These are phyloP conservation scores for Cicer judaicum DNA, from an alignment of 306 rosid species.

Conservation along the genomic window DNA sequence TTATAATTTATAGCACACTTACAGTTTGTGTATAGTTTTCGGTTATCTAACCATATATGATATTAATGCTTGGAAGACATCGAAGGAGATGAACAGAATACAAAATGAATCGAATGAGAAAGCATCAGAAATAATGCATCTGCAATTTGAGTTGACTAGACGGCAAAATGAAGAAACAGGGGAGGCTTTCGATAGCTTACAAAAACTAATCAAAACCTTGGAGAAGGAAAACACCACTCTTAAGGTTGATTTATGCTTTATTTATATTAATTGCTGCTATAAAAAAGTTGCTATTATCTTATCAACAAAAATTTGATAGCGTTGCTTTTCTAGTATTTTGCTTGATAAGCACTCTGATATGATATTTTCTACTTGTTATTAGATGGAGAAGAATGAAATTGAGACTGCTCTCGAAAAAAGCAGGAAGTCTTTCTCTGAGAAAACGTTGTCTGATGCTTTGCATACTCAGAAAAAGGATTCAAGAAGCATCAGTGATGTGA, in stretches of 20 bases:
- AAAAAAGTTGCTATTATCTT: background rate
- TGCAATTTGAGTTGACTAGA: conserved; percentile 71
- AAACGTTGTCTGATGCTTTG: conserved; percentile 50
- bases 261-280: conserved; percentile 17
- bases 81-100: conserved; percentile 58
- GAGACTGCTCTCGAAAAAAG: conserved; percentile 60
- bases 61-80: conserved; percentile 57
- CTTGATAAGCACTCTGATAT: conserved; percentile 33
- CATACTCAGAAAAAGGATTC: conserved; percentile 53
- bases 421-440: conserved; percentile 49
- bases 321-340: conserved; percentile 15
- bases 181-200: conserved; percentile 55
- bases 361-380: conserved; percentile 40
- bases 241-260: conserved; percentile 62
- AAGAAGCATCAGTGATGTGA: conserved; percentile 61
- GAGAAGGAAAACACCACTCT: conserved; percentile 75
- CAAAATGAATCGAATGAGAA: conserved; percentile 67
- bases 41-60: conserved; percentile 43
- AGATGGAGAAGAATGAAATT: conserved; percentile 77
- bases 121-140: conserved; percentile 57
- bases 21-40: conserved; percentile 8
- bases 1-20: too few relatives aligned
- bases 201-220: conserved; percentile 60
- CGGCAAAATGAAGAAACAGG: conserved; percentile 51
- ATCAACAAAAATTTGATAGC: conserved; percentile 7